Base-by-base conservation (phyloP, 345 rosid genomes). In the Pugionium dolabratum region DNA sequence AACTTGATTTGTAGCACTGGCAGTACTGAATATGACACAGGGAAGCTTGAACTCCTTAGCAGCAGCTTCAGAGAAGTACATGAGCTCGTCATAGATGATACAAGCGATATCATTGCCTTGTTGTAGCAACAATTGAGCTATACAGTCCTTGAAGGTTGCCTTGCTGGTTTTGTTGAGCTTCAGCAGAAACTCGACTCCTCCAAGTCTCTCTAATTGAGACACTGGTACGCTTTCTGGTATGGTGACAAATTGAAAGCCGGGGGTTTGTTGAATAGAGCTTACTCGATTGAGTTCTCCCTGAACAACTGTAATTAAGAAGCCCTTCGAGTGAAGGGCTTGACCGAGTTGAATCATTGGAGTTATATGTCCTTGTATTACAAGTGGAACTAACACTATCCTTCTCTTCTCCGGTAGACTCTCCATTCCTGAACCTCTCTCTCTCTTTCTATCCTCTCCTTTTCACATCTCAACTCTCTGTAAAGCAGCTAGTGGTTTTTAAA, bases 261-360 rank as follows among this genome's bases (percentile, higher is more conserved):
- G 30, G 2, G 33, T 59, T 7, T 50, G 6, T 4, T 58, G 59
- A 3, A 48, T 30, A 55, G 62, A 54, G 43, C 7, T 45, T 2
- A 84, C 83, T 5, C 41, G 66, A 53, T 78, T 78, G 72, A 66
- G 71, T 0, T 39, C 34, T 32, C 74, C 54, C 44, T 81, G 77
- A 54, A 65, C 72, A 36, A 84, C 44, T 6, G 87, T 78, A 60
- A 87, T 82, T 47, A 78, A 72, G 76, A 83, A 87, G 9, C 91
- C 90, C 8, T 60, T 78, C 2, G 76, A 74, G 57, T 78, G 58
- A 25, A 90, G 86, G 41, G 79, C 66, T 47, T 78, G 37, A 1
- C 76, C 90, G 0, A 85, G 87, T 47, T 83, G 85, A 71, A 90
- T 77, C 75, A 87, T 80, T 0, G 95, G 90, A 55, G 69, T 83